Evolutionary conservation across 2,329 filamentous ascomycete species (phyloP).

Genomic region (Penicillium vulpinum): DNA sequence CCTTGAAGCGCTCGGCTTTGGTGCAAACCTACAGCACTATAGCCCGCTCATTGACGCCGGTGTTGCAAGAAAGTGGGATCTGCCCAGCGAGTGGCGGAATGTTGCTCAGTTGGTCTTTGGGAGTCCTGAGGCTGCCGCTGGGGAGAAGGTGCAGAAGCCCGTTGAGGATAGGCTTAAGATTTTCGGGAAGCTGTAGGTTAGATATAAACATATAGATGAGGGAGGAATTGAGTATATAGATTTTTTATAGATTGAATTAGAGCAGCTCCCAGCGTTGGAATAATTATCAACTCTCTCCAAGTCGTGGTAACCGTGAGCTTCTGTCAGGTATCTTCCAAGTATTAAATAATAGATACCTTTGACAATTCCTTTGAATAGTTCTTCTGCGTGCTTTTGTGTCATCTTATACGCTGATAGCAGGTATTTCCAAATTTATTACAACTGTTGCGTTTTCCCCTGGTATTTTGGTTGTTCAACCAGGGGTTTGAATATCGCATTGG

Average conservation of each 20-base stretch:
- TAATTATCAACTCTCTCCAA: no score
- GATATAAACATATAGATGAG: not conserved
- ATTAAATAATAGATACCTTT: no score
- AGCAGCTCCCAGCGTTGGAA: no score
- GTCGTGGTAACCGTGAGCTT: no score
- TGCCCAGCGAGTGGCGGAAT: slow-evolving; percentile 73
- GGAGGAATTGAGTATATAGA: not conserved
- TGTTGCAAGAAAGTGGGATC: slow-evolving; percentile 67
- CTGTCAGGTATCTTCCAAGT: no score
- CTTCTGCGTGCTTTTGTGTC: no score
- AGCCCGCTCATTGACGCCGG: slow-evolving; percentile 79
- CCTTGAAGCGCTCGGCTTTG: slow-evolving; percentile 79
- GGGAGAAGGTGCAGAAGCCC: slow-evolving; percentile 64
- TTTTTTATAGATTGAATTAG: not conserved
- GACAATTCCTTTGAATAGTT: no score
- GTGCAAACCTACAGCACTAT: slow-evolving; percentile 91
- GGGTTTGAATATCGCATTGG: no score
- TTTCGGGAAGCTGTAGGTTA: slow-evolving; percentile 45
- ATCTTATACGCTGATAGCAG: no score
- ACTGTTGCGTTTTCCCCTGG: no score
- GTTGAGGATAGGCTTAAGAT: slow-evolving; percentile 68
- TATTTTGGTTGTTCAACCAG: no score
- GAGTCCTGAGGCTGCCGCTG: slow-evolving; percentile 54
- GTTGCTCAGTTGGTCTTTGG: slow-evolving; percentile 86
- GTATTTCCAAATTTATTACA: no score